Percentiles rank a stretch among this genome's conserved stretches.
These are phyloP conservation scores for Thozetella sp. DNA, from an alignment of 495 filamentous ascomycete species.

Conservation along the genomic window DNA sequence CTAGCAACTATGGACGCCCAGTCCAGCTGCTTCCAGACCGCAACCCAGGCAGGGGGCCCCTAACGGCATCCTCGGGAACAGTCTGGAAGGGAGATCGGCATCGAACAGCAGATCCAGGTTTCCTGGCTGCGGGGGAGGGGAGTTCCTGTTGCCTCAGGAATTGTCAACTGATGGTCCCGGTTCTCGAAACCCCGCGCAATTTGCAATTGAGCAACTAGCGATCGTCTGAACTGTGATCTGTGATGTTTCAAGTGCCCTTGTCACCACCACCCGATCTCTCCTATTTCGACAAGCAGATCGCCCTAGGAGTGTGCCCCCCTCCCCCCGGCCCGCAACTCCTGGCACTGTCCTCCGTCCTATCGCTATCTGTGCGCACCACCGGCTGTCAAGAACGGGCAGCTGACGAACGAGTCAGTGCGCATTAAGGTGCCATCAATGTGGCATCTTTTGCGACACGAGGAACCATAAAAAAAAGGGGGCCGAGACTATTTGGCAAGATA, in stretches of 20 bases:
- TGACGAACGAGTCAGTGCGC: slow-evolving; percentile 3
- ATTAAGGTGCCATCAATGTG: not conserved
- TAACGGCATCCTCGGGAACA: not conserved
- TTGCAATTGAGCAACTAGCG: not conserved
- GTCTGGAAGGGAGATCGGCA: not conserved
- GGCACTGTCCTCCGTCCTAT: too few relatives aligned
- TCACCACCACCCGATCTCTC: not conserved
- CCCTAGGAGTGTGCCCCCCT: too few relatives aligned
- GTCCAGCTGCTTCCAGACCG: not conserved
- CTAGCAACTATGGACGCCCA: not conserved
- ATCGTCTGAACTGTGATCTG: slow-evolving; percentile 3
- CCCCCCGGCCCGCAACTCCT: too few relatives aligned
- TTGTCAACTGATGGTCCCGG: not conserved
- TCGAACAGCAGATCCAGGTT: not conserved
- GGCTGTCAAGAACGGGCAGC: not conserved
- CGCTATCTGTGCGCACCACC: not conserved
- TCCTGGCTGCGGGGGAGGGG: not conserved
- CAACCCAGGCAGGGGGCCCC: not conserved
- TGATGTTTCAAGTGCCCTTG: slow-evolving; percentile 1
- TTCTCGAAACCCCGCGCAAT: not conserved
- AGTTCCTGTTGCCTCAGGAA: not conserved
- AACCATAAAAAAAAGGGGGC: too few relatives aligned
- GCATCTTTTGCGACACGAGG: not conserved
- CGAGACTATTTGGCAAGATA: not conserved
- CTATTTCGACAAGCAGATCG: too few relatives aligned